Percentiles rank a stretch among this genome's conserved stretches.
Evolutionary conservation across 2,329 filamentous ascomycete genomes (phyloP).

Genomic region (Podosphaera fusca): DNA sequence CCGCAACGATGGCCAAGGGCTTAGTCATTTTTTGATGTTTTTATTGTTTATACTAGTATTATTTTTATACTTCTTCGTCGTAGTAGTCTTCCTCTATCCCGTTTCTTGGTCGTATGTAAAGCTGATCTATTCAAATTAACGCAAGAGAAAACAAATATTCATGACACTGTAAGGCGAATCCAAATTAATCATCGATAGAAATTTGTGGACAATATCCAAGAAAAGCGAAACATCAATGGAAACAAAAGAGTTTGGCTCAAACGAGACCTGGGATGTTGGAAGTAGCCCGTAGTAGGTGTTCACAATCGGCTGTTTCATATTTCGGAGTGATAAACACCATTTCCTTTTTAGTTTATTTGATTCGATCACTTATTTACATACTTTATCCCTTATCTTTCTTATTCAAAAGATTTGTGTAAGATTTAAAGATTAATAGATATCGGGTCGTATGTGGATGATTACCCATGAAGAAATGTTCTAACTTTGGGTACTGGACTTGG

Average conservation of each 20-base stretch:
- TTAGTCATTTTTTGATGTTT: neutral
- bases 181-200: neutral
- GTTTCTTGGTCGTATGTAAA: neutral
- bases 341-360: neutral
- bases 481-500: too few species aligned
- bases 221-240: neutral
- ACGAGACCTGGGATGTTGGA: neutral
- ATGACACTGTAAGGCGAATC: too few species aligned
- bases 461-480: too few species aligned
- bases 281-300: neutral
- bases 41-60: neutral
- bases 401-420: too few species aligned
- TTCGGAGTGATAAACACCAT: neutral
- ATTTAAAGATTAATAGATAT: too few species aligned
- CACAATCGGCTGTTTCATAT: neutral
- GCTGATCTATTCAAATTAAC: neutral
- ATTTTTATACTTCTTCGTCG: neutral
- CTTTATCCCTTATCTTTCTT: neutral
- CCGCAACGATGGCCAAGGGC: conserved; percentile 4
- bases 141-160: neutral
- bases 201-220: neutral
- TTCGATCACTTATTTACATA: neutral
- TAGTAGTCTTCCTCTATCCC: neutral
- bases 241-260: neutral
- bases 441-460: too few species aligned